Conservation (phyloP, 345 rosid species). For the Eucalyptus pauciflora region DNA sequence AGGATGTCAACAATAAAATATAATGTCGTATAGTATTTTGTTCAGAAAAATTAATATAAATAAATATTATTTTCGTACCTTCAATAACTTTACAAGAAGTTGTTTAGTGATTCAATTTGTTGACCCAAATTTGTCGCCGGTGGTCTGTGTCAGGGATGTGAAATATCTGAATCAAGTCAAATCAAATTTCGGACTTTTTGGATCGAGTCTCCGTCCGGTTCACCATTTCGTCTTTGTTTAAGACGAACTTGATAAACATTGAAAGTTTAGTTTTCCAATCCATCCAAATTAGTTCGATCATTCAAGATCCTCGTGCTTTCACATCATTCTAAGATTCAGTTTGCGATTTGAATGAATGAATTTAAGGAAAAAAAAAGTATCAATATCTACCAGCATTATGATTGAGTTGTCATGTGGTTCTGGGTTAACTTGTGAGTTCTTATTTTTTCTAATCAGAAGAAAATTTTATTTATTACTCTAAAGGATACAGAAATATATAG, state of each 20-base stretch:
- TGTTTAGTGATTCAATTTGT: not conserved
- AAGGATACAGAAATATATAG: too few species aligned
- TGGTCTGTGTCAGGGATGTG: not conserved
- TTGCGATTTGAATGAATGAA: not conserved
- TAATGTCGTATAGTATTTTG: not conserved
- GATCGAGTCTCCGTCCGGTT: not conserved
- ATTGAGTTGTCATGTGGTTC: too few species aligned
- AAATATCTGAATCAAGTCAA: not conserved
- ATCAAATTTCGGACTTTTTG: not conserved
- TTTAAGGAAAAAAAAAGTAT: too few species aligned
- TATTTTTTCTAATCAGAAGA: too few species aligned
- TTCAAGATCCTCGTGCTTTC: not conserved
- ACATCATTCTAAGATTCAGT: not conserved
- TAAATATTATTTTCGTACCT: not conserved
- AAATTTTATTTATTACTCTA: too few species aligned
- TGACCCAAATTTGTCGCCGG: not conserved
- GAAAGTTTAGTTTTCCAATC: not conserved
- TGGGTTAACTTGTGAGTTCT: too few species aligned
- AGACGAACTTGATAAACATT: not conserved
- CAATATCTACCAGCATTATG: not conserved
- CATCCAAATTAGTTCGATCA: not conserved
- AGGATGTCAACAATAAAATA: not conserved
- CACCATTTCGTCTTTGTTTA: not conserved
- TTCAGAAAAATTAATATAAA: not conserved
- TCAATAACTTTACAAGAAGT: not conserved